Base-by-base conservation (phyloP, 805 yeast genomes). In the Candida insectorum region DNA sequence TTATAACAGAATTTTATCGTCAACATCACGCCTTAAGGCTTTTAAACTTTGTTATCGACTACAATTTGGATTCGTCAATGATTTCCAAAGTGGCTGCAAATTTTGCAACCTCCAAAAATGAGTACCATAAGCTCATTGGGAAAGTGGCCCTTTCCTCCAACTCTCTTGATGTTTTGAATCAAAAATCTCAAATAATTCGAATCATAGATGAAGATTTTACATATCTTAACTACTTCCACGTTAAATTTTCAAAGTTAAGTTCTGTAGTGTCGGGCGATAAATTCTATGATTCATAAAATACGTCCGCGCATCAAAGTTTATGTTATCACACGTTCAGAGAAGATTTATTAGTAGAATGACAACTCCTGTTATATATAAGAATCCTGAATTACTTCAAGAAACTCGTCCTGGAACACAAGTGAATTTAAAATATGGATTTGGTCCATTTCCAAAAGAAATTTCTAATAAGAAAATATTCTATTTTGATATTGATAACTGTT, bases 401-500 rank as follows among this genome's bases (percentile, higher is more conserved):
- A 33, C 39, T 7, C 37, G 27, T 15, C 48, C 46, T 4, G 59
- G 59, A 10, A 28, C 31, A 21, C 24, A 24, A 9, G 68, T 60
- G 3, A 34, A 36, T 7, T 46, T 62, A 19, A 54, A 54, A 7
- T 54, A 33, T 33, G 68, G 67, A 4, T 52, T 44, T 40, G 68
- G 68, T 1, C 68, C 68, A 3, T 14, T 60, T 8, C 65, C 65
- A 5, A 12, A 41, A 10, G 36, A 45, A n/a, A 12, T 39, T 9
- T 13, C 28, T n/a, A 44, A 54, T 46, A 43, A 51, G 33, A 48
- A 48, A 36, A 56, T 65, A 34, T 85, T 93, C 60, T 87, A 79
- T 59, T 91, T 91, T 50, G 98, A 91, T 56, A 87, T 91, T 34
- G 98, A 91, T 65, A 91, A 91, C 57, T 88, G 97, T 56, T 71